Percentiles rank a stretch among this genome's conserved stretches.
These are phyloP conservation scores for Penicillium herquei DNA, from an alignment of 495 filamentous ascomycete species.

Conservation along the genomic window DNA sequence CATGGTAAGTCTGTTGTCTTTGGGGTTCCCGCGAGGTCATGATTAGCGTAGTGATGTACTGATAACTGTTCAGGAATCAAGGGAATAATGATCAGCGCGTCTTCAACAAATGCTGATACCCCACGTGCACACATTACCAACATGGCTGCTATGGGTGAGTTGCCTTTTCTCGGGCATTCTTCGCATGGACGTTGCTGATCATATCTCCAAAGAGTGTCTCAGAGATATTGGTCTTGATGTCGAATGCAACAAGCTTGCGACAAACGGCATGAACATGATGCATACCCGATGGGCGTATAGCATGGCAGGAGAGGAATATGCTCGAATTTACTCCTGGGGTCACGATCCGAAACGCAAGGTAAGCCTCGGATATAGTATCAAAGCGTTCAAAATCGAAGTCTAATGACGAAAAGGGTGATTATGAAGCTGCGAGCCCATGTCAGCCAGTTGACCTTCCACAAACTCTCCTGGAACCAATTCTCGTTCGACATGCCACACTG, in stretches of 20 bases:
- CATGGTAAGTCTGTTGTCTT: constrained; percentile 30
- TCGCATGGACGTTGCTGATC: no score
- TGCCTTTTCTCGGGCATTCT: no score
- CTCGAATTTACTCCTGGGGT: constrained; percentile 52
- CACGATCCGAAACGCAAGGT: constrained; percentile 44
- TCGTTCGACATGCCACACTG: constrained; percentile 42
- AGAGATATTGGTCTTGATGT: constrained; percentile 55
- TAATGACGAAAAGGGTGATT: constrained; percentile 42
- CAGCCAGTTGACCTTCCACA: constrained; percentile 49
- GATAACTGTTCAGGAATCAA: constrained; percentile 31
- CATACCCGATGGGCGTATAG: constrained; percentile 52
- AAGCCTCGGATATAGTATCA: neutral
- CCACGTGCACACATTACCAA: constrained; percentile 59
- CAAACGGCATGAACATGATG: constrained; percentile 39
- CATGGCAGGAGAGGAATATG: constrained; percentile 56
- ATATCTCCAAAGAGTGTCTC: constrained; percentile 42
- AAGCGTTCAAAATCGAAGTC: neutral
- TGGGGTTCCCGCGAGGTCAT: no score
- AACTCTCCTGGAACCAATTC: constrained; percentile 50
- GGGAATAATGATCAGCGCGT: constrained; percentile 48
- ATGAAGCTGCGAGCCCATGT: constrained; percentile 50
- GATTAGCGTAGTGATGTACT: neutral
- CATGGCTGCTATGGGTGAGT: constrained; percentile 43
- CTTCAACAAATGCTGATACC: constrained; percentile 48
- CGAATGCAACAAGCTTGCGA: constrained; percentile 37